Evolutionary conservation across 768 basidiomycete genomes (phyloP), one percentile per base, ranked within the genome.

Genomic region (Cystobasidium ongulense): DNA sequence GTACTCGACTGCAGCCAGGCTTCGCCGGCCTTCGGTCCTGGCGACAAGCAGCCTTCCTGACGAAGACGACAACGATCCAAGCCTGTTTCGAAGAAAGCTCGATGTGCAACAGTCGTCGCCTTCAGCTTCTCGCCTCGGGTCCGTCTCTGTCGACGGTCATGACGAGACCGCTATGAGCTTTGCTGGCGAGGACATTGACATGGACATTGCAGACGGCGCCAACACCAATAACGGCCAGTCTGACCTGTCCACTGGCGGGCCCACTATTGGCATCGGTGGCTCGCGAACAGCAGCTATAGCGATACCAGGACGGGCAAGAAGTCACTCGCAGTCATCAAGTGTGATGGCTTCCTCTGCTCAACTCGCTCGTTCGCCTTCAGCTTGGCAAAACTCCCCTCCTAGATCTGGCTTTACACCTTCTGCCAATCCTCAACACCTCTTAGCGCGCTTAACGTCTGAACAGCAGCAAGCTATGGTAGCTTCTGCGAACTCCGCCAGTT

Each of bases 371-470:
- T 50, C 46, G 8, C 36, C 57, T 61, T 38, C 57, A n/a, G 31
- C 57, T 38, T 61, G 57, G 57, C 57, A 15, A 31, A 61, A 61
- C 23, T 61, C 57, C 4, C 57, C 57, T 18, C 57, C 57, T 3
- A 31, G 57, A 31, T 61, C 57, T n/a, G 57, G 57, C 4, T 61
- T 38, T 15, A 50, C 63, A 15, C 63, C 63, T 31, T 18, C 31
- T 8, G 25, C 35, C 29, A 31, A 41, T 13, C 65, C 43, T 13
- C 65, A 67, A 43, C 65, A 67, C 27, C 65, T 67, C 8, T 50
- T 67, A 13, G 65, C 65, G n/a, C 65, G 65, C 27, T 25, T 67
- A 43, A 67, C 65, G 11, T 67, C 65, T 3, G 65, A 67, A 52
- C 65, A 67, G 41, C 38, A 67, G n/a, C 65, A 67, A 38, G 65